Evolutionary conservation across 176 grass and related monocot species (phyloP).

Genomic region (Poa pratensis): DNA sequence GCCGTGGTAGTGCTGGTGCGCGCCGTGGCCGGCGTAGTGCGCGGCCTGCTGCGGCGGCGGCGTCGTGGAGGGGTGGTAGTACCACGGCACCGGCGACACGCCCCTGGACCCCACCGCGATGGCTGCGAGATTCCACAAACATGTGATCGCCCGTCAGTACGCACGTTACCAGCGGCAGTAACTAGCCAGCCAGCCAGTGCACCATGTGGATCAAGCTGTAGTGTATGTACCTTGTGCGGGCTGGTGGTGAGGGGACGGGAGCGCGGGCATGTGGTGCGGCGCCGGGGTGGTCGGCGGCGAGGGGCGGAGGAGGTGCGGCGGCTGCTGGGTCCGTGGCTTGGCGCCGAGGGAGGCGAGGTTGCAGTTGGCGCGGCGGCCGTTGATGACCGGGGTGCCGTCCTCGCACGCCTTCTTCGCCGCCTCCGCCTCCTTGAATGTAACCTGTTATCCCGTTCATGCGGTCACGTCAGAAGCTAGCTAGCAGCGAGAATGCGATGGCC

Average conservation of each 20-base stretch:
- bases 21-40: conserved; percentile 59
- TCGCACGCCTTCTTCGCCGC: conserved; percentile 97
- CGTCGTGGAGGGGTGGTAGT: conserved; percentile 80
- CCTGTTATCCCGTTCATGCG: conserved; percentile 38
- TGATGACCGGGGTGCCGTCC: conserved; percentile 83
- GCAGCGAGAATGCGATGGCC: background rate
- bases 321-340: conserved; percentile 62
- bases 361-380: conserved; percentile 97
- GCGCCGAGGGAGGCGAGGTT: conserved; percentile 98
- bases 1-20: conserved; percentile 74
- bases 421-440: conserved; percentile 95
- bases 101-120: conserved; percentile 73
- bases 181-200: no score
- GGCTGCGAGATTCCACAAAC: conserved; percentile 48
- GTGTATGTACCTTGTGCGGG: conserved; percentile 46
- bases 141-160: conserved; percentile 41
- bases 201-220: background rate
- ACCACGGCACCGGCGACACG: conserved; percentile 79
- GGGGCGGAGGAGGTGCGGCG: conserved; percentile 55
- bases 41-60: conserved; percentile 52
- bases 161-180: conserved; percentile 15
- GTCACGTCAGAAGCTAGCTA: background rate
- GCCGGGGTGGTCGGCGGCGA: conserved; percentile 66
- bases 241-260: conserved; percentile 56
- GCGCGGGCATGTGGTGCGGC: conserved; percentile 46